These are phyloP conservation scores for Ustilago nuda DNA, from an alignment of 1,284 basidiomycete species.

Conservation along the genomic window DNA sequence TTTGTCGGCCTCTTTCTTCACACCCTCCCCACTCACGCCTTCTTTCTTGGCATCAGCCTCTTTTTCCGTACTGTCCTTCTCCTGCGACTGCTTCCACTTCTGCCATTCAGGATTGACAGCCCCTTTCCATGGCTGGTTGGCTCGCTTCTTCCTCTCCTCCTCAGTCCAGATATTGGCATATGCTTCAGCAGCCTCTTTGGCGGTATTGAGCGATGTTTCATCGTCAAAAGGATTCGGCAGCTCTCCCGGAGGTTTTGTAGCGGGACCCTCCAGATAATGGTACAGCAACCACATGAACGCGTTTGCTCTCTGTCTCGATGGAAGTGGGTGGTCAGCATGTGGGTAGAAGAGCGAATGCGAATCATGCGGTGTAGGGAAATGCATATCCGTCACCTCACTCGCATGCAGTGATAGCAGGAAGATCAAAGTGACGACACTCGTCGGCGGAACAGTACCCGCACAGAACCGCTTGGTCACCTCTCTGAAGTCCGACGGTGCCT, in stretches of 20 bases:
- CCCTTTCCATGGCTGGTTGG: slow-evolving; percentile 55
- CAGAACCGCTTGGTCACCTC: slow-evolving; percentile 59
- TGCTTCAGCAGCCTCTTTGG: slow-evolving; percentile 39
- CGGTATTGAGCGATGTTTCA: slow-evolving; percentile 35
- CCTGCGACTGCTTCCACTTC: slow-evolving; percentile 49
- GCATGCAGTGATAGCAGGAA: slow-evolving; percentile 62
- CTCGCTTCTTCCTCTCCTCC: slow-evolving; percentile 46
- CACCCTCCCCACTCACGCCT: slow-evolving; percentile 10
- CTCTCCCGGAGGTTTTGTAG: slow-evolving; percentile 51
- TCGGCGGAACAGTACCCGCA: slow-evolving; percentile 49
- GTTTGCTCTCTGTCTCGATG: slow-evolving; percentile 56
- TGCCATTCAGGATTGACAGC: slow-evolving; percentile 56
- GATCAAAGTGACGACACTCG: slow-evolving; percentile 65
- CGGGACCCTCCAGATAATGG: slow-evolving; percentile 66
- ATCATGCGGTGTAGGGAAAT: slow-evolving; percentile 62
- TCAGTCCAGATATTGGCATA: slow-evolving; percentile 44
- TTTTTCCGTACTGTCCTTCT: slow-evolving; percentile 23
- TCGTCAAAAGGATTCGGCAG: slow-evolving; percentile 65
- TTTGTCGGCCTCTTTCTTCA: slow-evolving; percentile 35
- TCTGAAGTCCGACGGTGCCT: slow-evolving; percentile 59
- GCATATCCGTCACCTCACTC: slow-evolving; percentile 56
- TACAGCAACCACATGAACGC: slow-evolving; percentile 67
- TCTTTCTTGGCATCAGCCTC: slow-evolving; percentile 1
- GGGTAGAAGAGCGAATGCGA: slow-evolving; percentile 66
- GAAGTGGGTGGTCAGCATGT: slow-evolving; percentile 55